Conservation (phyloP, 257 asterid species). For the Ajuga chamaepitys region DNA sequence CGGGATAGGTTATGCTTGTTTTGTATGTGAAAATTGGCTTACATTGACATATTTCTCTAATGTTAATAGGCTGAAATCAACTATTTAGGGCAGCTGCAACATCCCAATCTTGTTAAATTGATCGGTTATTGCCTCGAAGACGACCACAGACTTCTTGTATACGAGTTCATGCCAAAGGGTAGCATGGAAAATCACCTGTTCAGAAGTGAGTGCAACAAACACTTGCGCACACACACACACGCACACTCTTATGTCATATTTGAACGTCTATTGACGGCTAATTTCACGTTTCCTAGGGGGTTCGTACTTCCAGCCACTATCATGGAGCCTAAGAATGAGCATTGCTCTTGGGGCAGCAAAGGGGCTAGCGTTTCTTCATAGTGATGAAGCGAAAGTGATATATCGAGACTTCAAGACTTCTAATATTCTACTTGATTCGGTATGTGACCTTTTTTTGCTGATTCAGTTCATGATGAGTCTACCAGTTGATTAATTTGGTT, state of each 20-base stretch:
- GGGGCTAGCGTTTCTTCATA: slow-evolving; percentile 77
- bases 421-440: slow-evolving; percentile 67
- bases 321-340: slow-evolving; percentile 70
- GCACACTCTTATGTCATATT: background rate
- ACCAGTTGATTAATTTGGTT: background rate
- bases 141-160: slow-evolving; percentile 57
- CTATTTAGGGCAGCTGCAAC: slow-evolving; percentile 57
- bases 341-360: slow-evolving; percentile 69
- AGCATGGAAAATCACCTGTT: slow-evolving; percentile 72
- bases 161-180: slow-evolving; percentile 74
- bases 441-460: slow-evolving; percentile 29
- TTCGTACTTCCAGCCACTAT: slow-evolving; percentile 61
- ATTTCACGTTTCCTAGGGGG: slow-evolving; percentile 42
- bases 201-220: slow-evolving; percentile 42
- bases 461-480: background rate
- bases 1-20: background rate
- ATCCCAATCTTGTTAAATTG: slow-evolving; percentile 69
- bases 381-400: slow-evolving; percentile 53
- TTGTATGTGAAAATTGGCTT: background rate
- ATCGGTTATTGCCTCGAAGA: slow-evolving; percentile 70
- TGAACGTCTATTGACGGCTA: background rate
- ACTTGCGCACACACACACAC: too few species aligned
- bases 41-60: background rate
- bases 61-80: slow-evolving; percentile 56
- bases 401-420: slow-evolving; percentile 82